Conservation (phyloP, 2,329 filamentous ascomycete species). For the Penicillium oxalicum region DNA sequence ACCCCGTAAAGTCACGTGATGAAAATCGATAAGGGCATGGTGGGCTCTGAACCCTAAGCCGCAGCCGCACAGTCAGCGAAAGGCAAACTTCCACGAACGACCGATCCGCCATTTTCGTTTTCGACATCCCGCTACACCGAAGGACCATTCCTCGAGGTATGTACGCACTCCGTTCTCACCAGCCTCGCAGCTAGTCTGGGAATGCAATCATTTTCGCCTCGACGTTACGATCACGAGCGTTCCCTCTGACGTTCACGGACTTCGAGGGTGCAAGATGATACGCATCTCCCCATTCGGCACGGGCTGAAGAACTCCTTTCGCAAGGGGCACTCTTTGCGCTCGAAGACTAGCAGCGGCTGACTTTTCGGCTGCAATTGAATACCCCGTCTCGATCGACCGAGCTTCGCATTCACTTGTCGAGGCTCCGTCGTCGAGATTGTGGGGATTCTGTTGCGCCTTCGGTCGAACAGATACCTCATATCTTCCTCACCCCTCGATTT, state of each 20-base stretch:
- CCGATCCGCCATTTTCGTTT: slow-evolving; percentile 16
- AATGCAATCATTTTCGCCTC: slow-evolving; percentile 36
- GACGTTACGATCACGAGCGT: slow-evolving; percentile 10
- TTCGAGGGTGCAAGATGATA: slow-evolving; percentile 33
- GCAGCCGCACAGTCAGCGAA: slow-evolving; percentile 26
- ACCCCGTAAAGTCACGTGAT: slow-evolving; percentile 26
- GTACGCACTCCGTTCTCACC: slow-evolving; percentile 26
- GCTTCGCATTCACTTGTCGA: slow-evolving; percentile 1
- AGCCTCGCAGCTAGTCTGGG: slow-evolving; percentile 42
- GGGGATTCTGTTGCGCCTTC: slow-evolving; percentile 9
- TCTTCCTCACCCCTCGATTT: slow-evolving; percentile 39
- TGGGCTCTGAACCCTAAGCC: slow-evolving; percentile 24
- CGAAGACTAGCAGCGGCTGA: slow-evolving; percentile 61
- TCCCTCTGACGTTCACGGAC: not conserved
- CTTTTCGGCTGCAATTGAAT: slow-evolving; percentile 24
- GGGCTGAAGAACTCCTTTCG: slow-evolving; percentile 64
- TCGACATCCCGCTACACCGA: slow-evolving; percentile 22
- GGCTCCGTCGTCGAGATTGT: slow-evolving; percentile 2
- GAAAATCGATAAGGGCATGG: slow-evolving; percentile 20
- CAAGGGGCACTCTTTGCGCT: slow-evolving; percentile 63
- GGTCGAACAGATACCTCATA: slow-evolving; percentile 33
- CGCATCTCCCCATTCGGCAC: slow-evolving; percentile 42
- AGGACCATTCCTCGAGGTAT: slow-evolving; percentile 39
- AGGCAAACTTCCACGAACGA: slow-evolving; percentile 18
- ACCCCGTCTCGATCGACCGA: slow-evolving; percentile 5